Evolutionary conservation across 2,329 filamentous ascomycete genomes (phyloP), one percentile per base, ranked within the genome.

Genomic region (Diplodia sapinea): DNA sequence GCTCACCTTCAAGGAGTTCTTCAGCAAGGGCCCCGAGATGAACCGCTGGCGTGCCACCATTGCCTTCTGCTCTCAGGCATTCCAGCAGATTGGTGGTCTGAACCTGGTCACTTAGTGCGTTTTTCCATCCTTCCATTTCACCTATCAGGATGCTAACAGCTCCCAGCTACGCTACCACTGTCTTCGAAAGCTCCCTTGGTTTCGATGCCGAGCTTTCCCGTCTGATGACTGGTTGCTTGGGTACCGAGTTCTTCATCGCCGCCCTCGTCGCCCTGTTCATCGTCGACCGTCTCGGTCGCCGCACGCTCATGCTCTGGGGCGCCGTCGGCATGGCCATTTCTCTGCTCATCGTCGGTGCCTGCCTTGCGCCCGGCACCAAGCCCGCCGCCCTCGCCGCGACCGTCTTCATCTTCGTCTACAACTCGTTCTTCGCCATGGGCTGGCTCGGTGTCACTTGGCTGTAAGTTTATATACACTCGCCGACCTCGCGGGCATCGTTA

Each of bases 21-120:
- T 88, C 71, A 88, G 86, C 3, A 81, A 82, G 65, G 87, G 87
- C 70, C 87, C 86, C 78, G 87, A 86, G 0, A 87, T 89, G 78
- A 86, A 89, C 73, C 84, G 89, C 78, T 84, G 87, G 17, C 83
- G 88, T 55, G 86, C 88, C 80, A 68, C 88, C 43, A 81, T 89
- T 8, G 87, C 87, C 15, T 81, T 85, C 1, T 83, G 81, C n/a
- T 83, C 82, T 5, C 87, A 89, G 75, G 80, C 89, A 52, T 87
- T 89, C 82, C 87, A 89, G 74, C 88, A 89, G 70, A 78, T 88
- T 6, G 83, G 82, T n/a, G 85, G 85, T 1, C 86, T 85, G 38
- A 75, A 75, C 52, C 33, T 67, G 51, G 67, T 68, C 29, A 68
- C 64, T 11, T 67, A 68, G 36, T 68, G 62, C 2, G 65, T 43